These are phyloP conservation scores for Boehmeria nivea DNA, from an alignment of 306 rosid species.

Conservation along the genomic window DNA sequence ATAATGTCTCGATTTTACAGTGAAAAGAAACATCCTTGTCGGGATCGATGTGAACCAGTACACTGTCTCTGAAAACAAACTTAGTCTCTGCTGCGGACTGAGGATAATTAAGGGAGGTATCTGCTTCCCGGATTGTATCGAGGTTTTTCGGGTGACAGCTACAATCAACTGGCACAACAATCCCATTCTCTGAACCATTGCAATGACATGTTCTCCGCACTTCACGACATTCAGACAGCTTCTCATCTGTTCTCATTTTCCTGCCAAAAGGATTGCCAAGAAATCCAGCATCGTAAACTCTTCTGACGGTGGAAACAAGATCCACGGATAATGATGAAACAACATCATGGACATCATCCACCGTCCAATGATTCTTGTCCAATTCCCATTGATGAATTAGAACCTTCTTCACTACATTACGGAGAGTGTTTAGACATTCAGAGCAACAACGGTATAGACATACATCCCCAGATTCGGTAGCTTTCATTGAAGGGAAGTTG, in stretches of 20 bases:
- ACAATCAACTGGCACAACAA: conserved; percentile 48
- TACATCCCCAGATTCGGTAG: conserved; percentile 30
- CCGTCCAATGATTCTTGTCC: conserved; percentile 36
- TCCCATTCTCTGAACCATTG: conserved; percentile 19
- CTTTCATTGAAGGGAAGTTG: conserved; percentile 29
- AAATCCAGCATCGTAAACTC: conserved; percentile 31
- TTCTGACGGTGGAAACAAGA: conserved; percentile 60
- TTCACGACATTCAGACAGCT: too few relatives aligned
- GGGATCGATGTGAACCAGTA: conserved; percentile 50
- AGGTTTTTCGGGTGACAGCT: conserved; percentile 44
- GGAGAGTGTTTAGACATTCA: conserved; percentile 47
- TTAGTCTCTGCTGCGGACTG: conserved; percentile 37
- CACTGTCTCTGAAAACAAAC: conserved; percentile 78
- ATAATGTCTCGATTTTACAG: conserved; percentile 79
- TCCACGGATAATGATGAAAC: conserved; percentile 65
- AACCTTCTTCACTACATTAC: conserved; percentile 33
- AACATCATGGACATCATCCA: conserved; percentile 70
- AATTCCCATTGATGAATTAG: conserved; percentile 34
- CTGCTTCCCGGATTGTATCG: conserved; percentile 21
- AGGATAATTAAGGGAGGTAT: conserved; percentile 7
- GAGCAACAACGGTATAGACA: conserved; percentile 76
- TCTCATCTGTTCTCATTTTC: conserved; percentile 23
- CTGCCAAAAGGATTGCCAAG: conserved; percentile 9
- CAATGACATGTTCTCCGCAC: conserved; percentile 31
- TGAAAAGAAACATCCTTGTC: conserved; percentile 51